Conservation (phyloP, 805 yeast genomes). For the Metschnikowia kofuensis region DNA sequence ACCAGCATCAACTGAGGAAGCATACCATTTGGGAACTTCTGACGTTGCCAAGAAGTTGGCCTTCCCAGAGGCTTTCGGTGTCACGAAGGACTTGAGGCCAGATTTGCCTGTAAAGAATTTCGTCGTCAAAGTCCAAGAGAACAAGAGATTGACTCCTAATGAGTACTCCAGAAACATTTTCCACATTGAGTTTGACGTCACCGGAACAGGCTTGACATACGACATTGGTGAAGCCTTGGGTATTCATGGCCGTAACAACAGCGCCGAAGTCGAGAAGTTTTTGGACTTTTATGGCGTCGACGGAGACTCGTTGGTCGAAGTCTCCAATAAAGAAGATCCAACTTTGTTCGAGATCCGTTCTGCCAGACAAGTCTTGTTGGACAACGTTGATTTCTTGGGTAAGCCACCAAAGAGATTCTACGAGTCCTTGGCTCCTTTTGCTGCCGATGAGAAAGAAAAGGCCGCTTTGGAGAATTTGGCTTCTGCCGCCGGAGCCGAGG, state of each 20-base stretch:
- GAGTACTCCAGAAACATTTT: slow-evolving; percentile 93
- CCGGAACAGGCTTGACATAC: slow-evolving; percentile 87
- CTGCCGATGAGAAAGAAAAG: slow-evolving; percentile 67
- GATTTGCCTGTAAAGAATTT: slow-evolving; percentile 83
- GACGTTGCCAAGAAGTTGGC: slow-evolving; percentile 68
- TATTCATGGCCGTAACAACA: slow-evolving; percentile 83
- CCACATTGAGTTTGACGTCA: slow-evolving; percentile 90
- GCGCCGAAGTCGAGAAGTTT: slow-evolving; percentile 63
- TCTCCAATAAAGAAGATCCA: slow-evolving; percentile 65
- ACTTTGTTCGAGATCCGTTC: slow-evolving; percentile 69
- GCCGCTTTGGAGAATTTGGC: slow-evolving; percentile 59
- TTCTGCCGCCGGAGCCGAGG: slow-evolving; percentile 78
- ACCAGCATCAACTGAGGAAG: slow-evolving; percentile 29
- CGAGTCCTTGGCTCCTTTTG: slow-evolving; percentile 73
- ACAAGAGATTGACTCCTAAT: slow-evolving; percentile 84
- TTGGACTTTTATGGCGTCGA: slow-evolving; percentile 68
- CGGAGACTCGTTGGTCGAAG: slow-evolving; percentile 64
- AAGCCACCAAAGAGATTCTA: slow-evolving; percentile 95
- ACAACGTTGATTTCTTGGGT: slow-evolving; percentile 85
- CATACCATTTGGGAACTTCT: slow-evolving; percentile 31
- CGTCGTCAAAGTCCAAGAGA: slow-evolving; percentile 85
- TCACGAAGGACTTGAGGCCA: slow-evolving; percentile 69
- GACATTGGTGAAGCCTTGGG: slow-evolving; percentile 97
- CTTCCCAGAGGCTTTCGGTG: slow-evolving; percentile 76
- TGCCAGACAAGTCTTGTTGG: slow-evolving; percentile 73